These are phyloP conservation scores for Pythium sukuiense DNA, from an alignment of 352 stramenopile species.

Conservation along the genomic window DNA sequence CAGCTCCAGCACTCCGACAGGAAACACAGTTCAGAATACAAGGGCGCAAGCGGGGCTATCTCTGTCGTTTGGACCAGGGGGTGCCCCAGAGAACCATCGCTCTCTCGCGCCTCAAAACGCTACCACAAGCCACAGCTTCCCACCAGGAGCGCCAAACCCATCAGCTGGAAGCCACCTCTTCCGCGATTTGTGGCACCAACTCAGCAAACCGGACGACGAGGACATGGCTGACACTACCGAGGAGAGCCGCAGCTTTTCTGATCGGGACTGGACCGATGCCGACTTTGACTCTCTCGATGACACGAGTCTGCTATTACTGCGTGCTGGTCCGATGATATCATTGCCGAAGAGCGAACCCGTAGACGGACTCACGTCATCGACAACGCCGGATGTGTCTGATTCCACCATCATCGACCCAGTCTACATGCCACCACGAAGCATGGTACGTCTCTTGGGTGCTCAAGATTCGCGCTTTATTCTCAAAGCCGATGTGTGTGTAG, in stretches of 20 bases:
- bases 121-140: background rate
- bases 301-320: conserved; percentile 58
- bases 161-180: conserved; percentile 48
- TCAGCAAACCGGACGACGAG: conserved; percentile 68
- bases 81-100: background rate
- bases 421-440: conserved; percentile 13
- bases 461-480: too few species aligned
- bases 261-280: conserved; percentile 40
- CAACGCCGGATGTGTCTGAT: background rate
- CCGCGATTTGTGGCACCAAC: conserved; percentile 75
- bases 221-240: conserved; percentile 22
- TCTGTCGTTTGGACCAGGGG: background rate
- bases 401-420: conserved; percentile 11
- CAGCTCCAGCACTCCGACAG: conserved; percentile 11
- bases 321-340: conserved; percentile 47
- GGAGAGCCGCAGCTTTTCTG: conserved; percentile 35
- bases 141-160: background rate
- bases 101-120: background rate
- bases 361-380: too few species aligned
- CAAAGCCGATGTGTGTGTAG: background rate
- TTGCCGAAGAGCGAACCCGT: conserved; percentile 21
- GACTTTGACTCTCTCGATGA: conserved; percentile 56
- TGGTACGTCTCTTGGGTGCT: conserved; percentile 1
- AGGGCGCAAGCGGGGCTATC: background rate
- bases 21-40: background rate